Base-by-base conservation (phyloP, 2,329 filamentous ascomycete species). In the Trichoderma citrinoviride region DNA sequence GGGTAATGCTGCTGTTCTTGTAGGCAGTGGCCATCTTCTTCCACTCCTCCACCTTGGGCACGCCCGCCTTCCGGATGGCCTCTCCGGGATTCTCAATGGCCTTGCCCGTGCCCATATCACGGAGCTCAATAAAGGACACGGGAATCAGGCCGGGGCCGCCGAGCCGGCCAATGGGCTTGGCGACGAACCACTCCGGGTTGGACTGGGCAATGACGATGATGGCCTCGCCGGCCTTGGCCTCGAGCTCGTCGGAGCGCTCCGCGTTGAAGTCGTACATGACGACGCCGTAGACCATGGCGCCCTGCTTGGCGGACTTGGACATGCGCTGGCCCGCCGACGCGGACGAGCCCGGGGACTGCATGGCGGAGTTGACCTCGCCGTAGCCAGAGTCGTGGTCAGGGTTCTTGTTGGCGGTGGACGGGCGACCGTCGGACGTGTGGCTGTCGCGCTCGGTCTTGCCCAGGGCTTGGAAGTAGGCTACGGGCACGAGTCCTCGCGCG, bases 11-110 rank as follows among this genome's bases (percentile, higher is more conserved):
- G 76, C 93, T 97, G 76, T 98, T 97, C 82, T 99, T 99, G 80
- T 99, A 99, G 69, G 97, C 94, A 64, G 94, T 94, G 0, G 95
- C 93, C 92, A 97, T 97, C 80, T 96, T 96, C 82, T 99, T 99
- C 95, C 95, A 99, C 73, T 99, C 95, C 75, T 99, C 95, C 3
- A 99, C 95, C 72, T 89, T 90, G 14, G 95, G 95, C 7, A 99
- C 93, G 21, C 94, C 93, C 1, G 95, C 95, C 71, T 89, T 88
- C 71, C 87, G 87, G 64, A 99, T 92, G 1, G 95, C 94, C 33
- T 93, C 93, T 27, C 91, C 83, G 0, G 94, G 87, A 76, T 98
- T 92, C 19, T 85, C 77, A 1, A 97, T 92, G 0, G 93, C 85
- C 70, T 91, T 87, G 57, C 94, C 93, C 0, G 91, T 93, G 5